Percentiles rank a stretch among this genome's conserved stretches.
Conservation (phyloP, 2,329 filamentous ascomycete species). For the Hyphodiscus sp. region DNA sequence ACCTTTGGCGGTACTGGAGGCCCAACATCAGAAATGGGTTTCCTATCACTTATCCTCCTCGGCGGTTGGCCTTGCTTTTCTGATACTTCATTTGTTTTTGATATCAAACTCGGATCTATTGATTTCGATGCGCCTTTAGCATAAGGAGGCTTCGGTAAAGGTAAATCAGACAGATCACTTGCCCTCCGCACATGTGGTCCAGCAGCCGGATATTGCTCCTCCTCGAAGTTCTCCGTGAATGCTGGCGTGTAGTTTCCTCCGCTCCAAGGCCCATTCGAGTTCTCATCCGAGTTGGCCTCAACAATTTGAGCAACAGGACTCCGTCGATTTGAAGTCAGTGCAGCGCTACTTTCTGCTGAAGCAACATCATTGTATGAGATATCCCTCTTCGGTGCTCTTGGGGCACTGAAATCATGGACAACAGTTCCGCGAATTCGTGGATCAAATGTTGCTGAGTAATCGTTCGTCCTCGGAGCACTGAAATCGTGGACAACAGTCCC, state of each 20-base stretch:
- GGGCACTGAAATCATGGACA: slow-evolving; percentile 61
- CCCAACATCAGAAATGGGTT: slow-evolving; percentile 16
- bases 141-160: slow-evolving; percentile 26
- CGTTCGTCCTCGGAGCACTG: slow-evolving; percentile 43
- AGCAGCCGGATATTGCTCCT: slow-evolving; percentile 35
- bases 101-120: slow-evolving; percentile 11
- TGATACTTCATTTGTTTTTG: slow-evolving; percentile 14
- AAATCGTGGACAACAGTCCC: slow-evolving; percentile 61
- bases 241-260: slow-evolving; percentile 43
- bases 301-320: slow-evolving; percentile 15
- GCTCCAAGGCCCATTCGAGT: slow-evolving; percentile 20
- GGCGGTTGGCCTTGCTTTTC: slow-evolving; percentile 15
- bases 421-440: slow-evolving; percentile 57
- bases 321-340: slow-evolving; percentile 15
- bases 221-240: slow-evolving; percentile 49
- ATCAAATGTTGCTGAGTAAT: slow-evolving; percentile 43
- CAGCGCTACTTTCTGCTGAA: slow-evolving; percentile 6
- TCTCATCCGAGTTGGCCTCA: slow-evolving; percentile 14
- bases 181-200: slow-evolving; percentile 30
- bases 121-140: slow-evolving; percentile 21
- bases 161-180: slow-evolving; percentile 28
- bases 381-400: slow-evolving; percentile 39
- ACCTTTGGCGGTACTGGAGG: slow-evolving; percentile 22
- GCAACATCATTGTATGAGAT: slow-evolving; percentile 28
- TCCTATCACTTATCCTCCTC: slow-evolving; percentile 14